phyloP scores from a whole-genome alignment of 805 yeast genomes.

The Metschnikowia matae region DNA sequence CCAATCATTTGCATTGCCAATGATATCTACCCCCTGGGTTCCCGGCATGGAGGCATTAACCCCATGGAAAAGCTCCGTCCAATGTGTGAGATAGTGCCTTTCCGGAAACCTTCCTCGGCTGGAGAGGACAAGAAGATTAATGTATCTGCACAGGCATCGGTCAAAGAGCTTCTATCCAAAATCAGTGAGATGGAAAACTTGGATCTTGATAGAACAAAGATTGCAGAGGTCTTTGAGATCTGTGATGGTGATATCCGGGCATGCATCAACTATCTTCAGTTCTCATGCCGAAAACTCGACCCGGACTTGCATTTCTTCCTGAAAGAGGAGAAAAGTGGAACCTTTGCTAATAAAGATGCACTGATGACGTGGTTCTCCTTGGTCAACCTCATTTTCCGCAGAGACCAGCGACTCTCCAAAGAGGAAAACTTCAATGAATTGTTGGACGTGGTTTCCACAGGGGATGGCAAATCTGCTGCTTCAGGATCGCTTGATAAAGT shows the following conservation, averaged over 20 bases:
- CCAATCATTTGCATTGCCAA: conserved; percentile 94
- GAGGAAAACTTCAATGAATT: conserved; percentile 48
- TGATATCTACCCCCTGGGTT: conserved; percentile 53
- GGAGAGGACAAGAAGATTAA: conserved; percentile 23
- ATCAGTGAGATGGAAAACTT: conserved; percentile 53
- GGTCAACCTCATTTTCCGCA: conserved; percentile 57
- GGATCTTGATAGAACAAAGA: conserved; percentile 41
- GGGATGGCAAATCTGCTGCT: conserved; percentile 32
- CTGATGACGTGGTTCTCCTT: conserved; percentile 64
- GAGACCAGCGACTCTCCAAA: conserved; percentile 44
- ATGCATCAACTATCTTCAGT: conserved; percentile 79
- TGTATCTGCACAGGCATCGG: conserved; percentile 28
- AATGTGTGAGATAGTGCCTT: conserved; percentile 64
- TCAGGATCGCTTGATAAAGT: conserved; percentile 60
- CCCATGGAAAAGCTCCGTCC: conserved; percentile 73
- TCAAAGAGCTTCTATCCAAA: conserved; percentile 42
- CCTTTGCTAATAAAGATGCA: conserved; percentile 47
- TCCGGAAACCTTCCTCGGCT: conserved; percentile 47
- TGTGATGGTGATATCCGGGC: conserved; percentile 84
- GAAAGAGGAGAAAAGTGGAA: background rate
- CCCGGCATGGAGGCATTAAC: conserved; percentile 32
- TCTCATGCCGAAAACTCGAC: conserved; percentile 32
- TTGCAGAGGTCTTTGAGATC: conserved; percentile 63
- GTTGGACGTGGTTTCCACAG: conserved; percentile 41
- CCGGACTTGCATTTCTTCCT: conserved; percentile 5